Evolutionary conservation across 2,329 filamentous ascomycete species (phyloP).

Genomic region (Clarireedia sp.): DNA sequence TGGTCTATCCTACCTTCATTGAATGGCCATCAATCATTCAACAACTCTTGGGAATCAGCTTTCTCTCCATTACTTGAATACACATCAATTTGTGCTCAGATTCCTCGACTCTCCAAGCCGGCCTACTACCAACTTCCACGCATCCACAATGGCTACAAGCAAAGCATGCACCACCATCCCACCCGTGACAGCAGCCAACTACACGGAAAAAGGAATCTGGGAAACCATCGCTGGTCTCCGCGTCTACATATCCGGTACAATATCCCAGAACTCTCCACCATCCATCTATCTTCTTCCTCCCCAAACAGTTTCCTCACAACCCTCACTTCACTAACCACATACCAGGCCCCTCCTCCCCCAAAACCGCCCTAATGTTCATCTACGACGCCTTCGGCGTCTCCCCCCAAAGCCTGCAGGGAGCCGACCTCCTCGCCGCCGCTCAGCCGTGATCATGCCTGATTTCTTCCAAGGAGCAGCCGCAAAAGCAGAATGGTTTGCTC

Average conservation of each 20-base stretch:
- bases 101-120: neutral
- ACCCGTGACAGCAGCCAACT: constrained; percentile 28
- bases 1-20: no score
- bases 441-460: constrained; percentile 75
- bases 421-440: constrained; percentile 52
- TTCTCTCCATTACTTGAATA: no score
- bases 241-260: neutral
- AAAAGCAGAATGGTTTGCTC: constrained; percentile 40
- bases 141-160: constrained; percentile 14
- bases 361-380: constrained; percentile 52
- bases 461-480: constrained; percentile 61
- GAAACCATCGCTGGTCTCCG: constrained; percentile 13
- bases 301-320: neutral
- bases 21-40: neutral
- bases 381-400: constrained; percentile 61
- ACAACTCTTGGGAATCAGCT: no score
- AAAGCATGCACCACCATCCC: constrained; percentile 26
- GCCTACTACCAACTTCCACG: neutral
- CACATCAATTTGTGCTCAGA: neutral
- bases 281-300: neutral
- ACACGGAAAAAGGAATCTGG: constrained; percentile 21
- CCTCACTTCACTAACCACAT: constrained; percentile 21
- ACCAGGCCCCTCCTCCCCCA: constrained; percentile 37
- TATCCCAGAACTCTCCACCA: neutral
- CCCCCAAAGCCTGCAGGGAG: constrained; percentile 60